Conservation (phyloP, 192 early-diverging fungal genomes). For the Helicostylum pulchrum region DNA sequence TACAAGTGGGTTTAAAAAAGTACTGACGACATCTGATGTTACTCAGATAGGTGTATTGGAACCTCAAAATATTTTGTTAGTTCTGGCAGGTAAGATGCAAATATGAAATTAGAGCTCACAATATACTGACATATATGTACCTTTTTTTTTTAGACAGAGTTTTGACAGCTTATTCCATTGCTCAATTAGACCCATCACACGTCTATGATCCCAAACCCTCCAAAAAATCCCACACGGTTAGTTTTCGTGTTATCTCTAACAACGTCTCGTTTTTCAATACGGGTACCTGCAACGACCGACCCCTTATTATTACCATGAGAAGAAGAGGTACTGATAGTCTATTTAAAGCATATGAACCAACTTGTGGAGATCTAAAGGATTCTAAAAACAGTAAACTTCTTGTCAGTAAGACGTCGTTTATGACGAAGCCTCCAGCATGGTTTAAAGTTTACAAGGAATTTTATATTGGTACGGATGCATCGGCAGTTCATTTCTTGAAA, state of each 20-base stretch:
- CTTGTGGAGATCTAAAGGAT: conserved; percentile 31
- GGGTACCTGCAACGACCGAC: conserved; percentile 57
- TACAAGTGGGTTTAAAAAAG: conserved; percentile 41
- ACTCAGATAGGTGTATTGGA: conserved; percentile 81
- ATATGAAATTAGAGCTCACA: background rate
- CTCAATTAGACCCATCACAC: conserved; percentile 49
- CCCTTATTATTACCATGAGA: conserved; percentile 48
- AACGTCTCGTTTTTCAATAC: conserved; percentile 72
- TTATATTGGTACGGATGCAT: conserved; percentile 87
- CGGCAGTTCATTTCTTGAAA: conserved; percentile 78
- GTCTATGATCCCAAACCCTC: background rate
- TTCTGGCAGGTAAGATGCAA: conserved; percentile 57
- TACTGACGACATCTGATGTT: conserved; percentile 51
- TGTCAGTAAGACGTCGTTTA: conserved; percentile 9
- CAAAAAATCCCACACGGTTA: background rate
- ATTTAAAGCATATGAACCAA: conserved; percentile 31
- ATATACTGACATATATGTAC: background rate
- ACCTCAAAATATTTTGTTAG: conserved; percentile 73
- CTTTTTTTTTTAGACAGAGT: conserved; percentile 48
- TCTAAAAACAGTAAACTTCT: conserved; percentile 20
- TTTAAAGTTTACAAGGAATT: conserved; percentile 58
- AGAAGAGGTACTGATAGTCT: conserved; percentile 31
- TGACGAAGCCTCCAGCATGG: conserved; percentile 24
- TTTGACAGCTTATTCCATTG: conserved; percentile 69
- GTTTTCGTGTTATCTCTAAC: background rate